Percentiles rank a stretch among this genome's conserved stretches.
Evolutionary conservation across 352 stramenopile species (phyloP).

Genomic region (Globisporangium ultimum): DNA sequence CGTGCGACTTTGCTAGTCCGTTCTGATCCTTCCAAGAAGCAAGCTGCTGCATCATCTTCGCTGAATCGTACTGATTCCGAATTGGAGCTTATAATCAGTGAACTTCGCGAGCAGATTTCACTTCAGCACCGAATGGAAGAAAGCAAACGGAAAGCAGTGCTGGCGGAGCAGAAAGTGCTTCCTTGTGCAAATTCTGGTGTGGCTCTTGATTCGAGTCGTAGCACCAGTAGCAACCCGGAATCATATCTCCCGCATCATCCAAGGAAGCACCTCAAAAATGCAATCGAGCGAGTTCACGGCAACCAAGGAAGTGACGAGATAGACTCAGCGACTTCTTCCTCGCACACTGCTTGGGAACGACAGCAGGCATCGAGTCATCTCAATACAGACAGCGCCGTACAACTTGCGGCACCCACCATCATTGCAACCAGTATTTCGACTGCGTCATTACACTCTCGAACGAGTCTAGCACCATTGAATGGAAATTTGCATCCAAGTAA

Average conservation of each 20-base stretch:
- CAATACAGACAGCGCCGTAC: constrained; percentile 1
- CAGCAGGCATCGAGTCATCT: background rate
- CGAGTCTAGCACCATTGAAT: background rate
- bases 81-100: constrained; percentile 63
- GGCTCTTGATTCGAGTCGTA: constrained; percentile 9
- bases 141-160: constrained; percentile 4
- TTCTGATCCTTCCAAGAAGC: constrained; percentile 6
- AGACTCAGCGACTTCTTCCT: background rate
- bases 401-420: background rate
- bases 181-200: background rate
- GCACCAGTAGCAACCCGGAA: background rate
- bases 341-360: background rate
- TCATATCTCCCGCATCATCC: constrained; percentile 12
- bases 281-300: constrained; percentile 45
- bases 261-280: constrained; percentile 61
- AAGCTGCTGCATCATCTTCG: background rate
- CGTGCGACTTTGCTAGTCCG: no score
- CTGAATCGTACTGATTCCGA: constrained; percentile 51
- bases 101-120: constrained; percentile 53
- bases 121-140: constrained; percentile 26
- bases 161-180: background rate
- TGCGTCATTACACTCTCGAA: background rate
- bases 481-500: constrained; percentile 3
- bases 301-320: background rate
- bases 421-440: constrained; percentile 2